Conservation (phyloP, 2,329 filamentous ascomycete genomes). For the Didymella glomerata region DNA sequence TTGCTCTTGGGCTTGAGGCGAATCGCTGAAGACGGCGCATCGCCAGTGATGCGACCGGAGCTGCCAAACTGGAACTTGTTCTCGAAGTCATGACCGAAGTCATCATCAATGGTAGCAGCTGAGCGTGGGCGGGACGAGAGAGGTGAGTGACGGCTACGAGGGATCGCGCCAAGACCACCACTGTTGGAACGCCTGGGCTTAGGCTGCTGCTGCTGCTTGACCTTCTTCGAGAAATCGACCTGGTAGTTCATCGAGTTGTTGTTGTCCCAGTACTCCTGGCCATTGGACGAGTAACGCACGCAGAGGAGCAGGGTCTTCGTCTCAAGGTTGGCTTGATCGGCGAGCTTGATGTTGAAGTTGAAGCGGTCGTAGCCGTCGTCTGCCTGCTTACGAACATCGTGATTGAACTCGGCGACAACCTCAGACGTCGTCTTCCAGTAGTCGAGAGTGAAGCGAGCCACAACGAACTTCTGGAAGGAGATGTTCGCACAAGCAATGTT, state of each 20-base stretch:
- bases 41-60: constrained; percentile 57
- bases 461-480: constrained; percentile 85
- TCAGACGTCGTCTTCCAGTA: constrained; percentile 99
- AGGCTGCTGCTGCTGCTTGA: constrained; percentile 58
- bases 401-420: constrained; percentile 85
- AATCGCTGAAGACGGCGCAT: constrained; percentile 66
- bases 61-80: constrained; percentile 57
- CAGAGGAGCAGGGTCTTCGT: constrained; percentile 93
- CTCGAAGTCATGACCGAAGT: constrained; percentile 69
- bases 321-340: constrained; percentile 90
- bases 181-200: constrained; percentile 53
- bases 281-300: constrained; percentile 84
- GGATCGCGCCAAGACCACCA: constrained; percentile 62
- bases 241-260: constrained; percentile 89
- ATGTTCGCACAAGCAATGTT: constrained; percentile 86
- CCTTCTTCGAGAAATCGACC: constrained; percentile 87
- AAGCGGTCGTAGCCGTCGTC: constrained; percentile 83
- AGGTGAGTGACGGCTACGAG: constrained; percentile 59
- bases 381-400: constrained; percentile 74
- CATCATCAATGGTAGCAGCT: constrained; percentile 69
- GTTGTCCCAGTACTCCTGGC: constrained; percentile 94
- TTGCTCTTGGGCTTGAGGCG: constrained; percentile 77
- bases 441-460: constrained; percentile 94
- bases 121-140: constrained; percentile 58
- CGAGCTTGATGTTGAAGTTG: constrained; percentile 90